Evolutionary conservation across 495 filamentous ascomycete species (phyloP).

Genomic region (Trichoderma asperelloides): DNA sequence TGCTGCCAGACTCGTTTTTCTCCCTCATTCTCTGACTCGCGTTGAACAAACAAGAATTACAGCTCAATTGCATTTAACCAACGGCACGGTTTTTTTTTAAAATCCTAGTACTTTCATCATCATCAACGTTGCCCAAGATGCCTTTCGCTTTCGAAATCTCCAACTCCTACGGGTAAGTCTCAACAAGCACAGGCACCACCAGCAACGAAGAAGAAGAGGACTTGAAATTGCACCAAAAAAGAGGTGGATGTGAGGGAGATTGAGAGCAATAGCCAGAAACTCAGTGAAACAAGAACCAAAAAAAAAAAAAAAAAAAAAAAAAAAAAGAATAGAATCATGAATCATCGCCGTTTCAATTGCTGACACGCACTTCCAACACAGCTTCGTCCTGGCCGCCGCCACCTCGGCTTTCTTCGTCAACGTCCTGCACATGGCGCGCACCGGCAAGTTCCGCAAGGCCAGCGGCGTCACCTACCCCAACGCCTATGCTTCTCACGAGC

Average conservation of each 20-base stretch:
- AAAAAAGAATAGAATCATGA: background rate
- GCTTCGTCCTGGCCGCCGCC: conserved; percentile 51
- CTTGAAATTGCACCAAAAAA: no score
- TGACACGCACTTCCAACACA: conserved; percentile 14
- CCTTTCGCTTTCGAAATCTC: conserved; percentile 21
- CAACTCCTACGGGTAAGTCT: conserved; percentile 34
- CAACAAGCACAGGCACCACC: no score
- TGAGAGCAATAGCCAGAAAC: background rate
- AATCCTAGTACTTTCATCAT: background rate
- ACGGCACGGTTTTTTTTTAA: no score
- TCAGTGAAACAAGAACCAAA: background rate
- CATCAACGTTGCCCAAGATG: conserved; percentile 17
- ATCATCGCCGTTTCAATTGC: background rate
- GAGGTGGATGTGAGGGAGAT: background rate
- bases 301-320: background rate
- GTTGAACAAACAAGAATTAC: background rate
- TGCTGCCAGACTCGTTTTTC: background rate
- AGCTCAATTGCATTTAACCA: background rate
- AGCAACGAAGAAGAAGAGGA: background rate
- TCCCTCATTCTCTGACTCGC: background rate
- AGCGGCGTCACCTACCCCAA: conserved; percentile 55
- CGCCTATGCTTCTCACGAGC: conserved; percentile 51
- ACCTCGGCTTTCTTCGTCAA: conserved; percentile 51
- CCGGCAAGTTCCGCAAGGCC: conserved; percentile 36
- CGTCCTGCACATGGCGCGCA: conserved; percentile 40